Base-by-base conservation (phyloP, 106 monocot species). In the Vanilla planifolia region DNA sequence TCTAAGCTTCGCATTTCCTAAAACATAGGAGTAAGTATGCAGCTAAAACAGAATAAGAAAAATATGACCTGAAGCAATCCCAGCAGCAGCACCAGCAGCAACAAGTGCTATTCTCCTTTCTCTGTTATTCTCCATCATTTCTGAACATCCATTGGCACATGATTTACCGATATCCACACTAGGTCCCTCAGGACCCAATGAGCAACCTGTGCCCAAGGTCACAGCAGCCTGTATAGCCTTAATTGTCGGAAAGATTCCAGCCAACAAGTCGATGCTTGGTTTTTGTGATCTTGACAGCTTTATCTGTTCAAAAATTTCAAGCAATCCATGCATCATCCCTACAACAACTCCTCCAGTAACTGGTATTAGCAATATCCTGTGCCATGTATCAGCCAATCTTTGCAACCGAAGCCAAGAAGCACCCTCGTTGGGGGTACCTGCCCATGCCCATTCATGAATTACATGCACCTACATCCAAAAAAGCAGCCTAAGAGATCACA, bases 391-490 rank as follows among this genome's bases (percentile, higher is more conserved):
- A 51, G 84, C 77, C 20, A 99, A 64, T 33, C 85, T 79, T 51
- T 99, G 98, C 55, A 99, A 65, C 25, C 98, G 92, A 17, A 99
- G 92, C 91, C 92, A 99, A 24, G 98, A 82, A 61, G 98, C 98
- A 65, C 98, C 98, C 66, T 99, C 98, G 39, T 88, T 92, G 34
- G 98, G 98, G 13, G 98, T 99, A 52, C 98, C 98, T 42, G 98
- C 98, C 98, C 98, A 99, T 13, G 98, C 98, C 98, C 92, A 92
- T 78, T 99, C 88, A 74, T 99, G 98, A 72, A 99, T 99, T 53
- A 99, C 67, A 64, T 92, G 85, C 35, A 99, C 98, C 98, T 92
- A 65, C 14, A 15, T n/a, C n/a, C n/a, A 37, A 51, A 8, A 59
- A 39, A 37, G 11, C 21, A 50, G 13, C 22, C 25, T 11, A 8